Base-by-base conservation (phyloP, 2,329 filamentous ascomycete species). In the Shiraia bambusicola region DNA sequence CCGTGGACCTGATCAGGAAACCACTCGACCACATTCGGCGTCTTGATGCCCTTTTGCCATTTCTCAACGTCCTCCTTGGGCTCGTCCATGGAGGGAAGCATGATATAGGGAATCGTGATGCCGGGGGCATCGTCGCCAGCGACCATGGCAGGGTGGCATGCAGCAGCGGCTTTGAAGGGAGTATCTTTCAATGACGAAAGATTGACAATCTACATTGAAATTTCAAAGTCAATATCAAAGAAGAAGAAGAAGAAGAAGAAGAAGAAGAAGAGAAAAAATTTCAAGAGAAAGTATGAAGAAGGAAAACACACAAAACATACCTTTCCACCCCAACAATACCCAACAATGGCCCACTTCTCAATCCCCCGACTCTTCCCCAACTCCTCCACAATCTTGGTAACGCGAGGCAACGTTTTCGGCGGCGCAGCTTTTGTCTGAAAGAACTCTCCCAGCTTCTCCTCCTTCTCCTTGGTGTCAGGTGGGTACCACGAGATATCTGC, bases 401-500 rank as follows among this genome's bases (percentile, higher is more conserved):
- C 75, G 37, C 76, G 73, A 36, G 74, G 69, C 25, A 83, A 70
- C 7, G 74, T 80, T 64, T 76, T 77, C 22, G 78, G 76, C n/a
- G 80, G 79, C 3, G 76, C 76, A 22, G 79, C 81, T 45, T 74
- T 67, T 37, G 73, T 78, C 43, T 73, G 56, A 70, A 83, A 82
- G 71, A 81, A 83, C 44, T 79, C 66, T 46, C 77, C 76, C 11
- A 83, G 71, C 61, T 81, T 81, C 67, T 79, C 58, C 50, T 75
- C 74, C 67, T 83, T 79, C 45, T 83, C 81, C 28, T 81, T 72
- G 47, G 71, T 82, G 60, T 80, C 72, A 12, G 80, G 79, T 0
- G 79, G 79, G 63, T 79, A 82, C 77, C 78, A 82, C 37, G 71
- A 72, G 56, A 83, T 80, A 53, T 79, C 77, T 46, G 76, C 81